These are phyloP conservation scores for Penicillium alfredii DNA, from an alignment of 495 filamentous ascomycete species.

Conservation along the genomic window DNA sequence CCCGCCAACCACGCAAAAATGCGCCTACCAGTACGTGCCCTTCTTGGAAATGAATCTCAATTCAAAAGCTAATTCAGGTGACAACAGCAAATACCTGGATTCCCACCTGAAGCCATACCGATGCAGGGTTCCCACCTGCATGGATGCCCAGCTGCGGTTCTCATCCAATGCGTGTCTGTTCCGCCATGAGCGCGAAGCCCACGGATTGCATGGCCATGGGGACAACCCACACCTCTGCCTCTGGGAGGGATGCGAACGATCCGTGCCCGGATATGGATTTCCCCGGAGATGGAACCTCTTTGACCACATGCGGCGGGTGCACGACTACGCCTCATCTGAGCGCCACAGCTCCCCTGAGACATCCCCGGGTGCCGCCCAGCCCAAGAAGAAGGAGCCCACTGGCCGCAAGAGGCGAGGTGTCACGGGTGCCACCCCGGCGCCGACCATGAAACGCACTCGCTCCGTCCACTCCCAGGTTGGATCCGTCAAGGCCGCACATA, in stretches of 20 bases:
- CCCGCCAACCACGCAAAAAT: conserved; percentile 86
- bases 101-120: conserved; percentile 91
- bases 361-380: conserved; percentile 24
- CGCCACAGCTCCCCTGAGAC: conserved; percentile 42
- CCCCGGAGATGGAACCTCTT: conserved; percentile 87
- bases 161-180: conserved; percentile 93
- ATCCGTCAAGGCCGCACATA: conserved; percentile 30
- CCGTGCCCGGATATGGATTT: conserved; percentile 75
- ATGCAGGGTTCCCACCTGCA: conserved; percentile 74
- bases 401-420: conserved; percentile 38
- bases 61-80: conserved; percentile 31
- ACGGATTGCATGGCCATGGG: conserved; percentile 90
- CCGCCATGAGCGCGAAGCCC: conserved; percentile 88
- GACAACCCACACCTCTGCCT: conserved; percentile 83
- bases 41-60: conserved; percentile 2
- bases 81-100: conserved; percentile 82
- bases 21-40: conserved; percentile 84
- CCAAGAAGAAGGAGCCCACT: conserved; percentile 39
- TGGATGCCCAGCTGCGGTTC: conserved; percentile 64
- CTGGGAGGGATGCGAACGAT: conserved; percentile 77
- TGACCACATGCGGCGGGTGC: conserved; percentile 92
- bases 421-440: conserved; percentile 32
- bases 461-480: conserved; percentile 38
- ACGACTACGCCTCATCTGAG: conserved; percentile 62
- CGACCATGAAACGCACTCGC: conserved; percentile 43